Evolutionary conservation across 441 rosid genomes (phyloP).

Genomic region (Gossypium schwendimanii): DNA sequence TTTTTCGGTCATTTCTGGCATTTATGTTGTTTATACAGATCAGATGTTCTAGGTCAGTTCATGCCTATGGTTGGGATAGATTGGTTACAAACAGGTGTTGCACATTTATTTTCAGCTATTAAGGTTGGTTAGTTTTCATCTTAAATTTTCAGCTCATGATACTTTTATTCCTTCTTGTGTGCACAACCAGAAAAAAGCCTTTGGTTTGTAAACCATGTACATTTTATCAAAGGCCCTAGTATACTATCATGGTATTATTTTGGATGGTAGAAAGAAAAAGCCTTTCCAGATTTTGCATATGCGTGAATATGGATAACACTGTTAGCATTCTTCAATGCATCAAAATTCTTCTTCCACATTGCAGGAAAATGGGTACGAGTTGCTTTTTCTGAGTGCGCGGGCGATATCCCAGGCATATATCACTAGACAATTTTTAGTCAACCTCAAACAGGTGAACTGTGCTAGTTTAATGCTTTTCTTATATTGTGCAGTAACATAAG

Average conservation of each 20-base stretch:
- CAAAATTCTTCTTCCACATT: constrained; percentile 14
- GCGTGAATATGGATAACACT: background rate
- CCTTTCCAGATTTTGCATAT: background rate
- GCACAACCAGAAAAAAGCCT: background rate
- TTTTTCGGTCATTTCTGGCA: constrained; percentile 6
- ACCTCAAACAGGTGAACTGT: constrained; percentile 75
- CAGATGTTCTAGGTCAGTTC: constrained; percentile 96
- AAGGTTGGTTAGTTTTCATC: constrained; percentile 50
- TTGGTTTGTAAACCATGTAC: background rate
- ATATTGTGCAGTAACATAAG: constrained; percentile 6
- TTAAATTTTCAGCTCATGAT: constrained; percentile 12
- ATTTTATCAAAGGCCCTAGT: background rate
- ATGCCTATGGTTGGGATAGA: constrained; percentile 96
- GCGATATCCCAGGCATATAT: constrained; percentile 87
- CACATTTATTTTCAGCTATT: constrained; percentile 82
- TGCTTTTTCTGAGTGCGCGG: constrained; percentile 93
- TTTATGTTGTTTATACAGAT: constrained; percentile 41
- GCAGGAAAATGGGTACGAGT: constrained; percentile 95
- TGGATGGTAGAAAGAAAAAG: background rate
- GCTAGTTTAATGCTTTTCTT: constrained; percentile 2
- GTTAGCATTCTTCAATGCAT: constrained; percentile 2
- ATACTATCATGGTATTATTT: background rate
- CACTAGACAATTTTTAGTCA: constrained; percentile 76
- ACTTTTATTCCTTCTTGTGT: background rate
- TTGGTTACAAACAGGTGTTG: constrained; percentile 95